These are phyloP conservation scores for Phenoliferia sp. DNA, from an alignment of 1,284 basidiomycete genomes.

Conservation along the genomic window DNA sequence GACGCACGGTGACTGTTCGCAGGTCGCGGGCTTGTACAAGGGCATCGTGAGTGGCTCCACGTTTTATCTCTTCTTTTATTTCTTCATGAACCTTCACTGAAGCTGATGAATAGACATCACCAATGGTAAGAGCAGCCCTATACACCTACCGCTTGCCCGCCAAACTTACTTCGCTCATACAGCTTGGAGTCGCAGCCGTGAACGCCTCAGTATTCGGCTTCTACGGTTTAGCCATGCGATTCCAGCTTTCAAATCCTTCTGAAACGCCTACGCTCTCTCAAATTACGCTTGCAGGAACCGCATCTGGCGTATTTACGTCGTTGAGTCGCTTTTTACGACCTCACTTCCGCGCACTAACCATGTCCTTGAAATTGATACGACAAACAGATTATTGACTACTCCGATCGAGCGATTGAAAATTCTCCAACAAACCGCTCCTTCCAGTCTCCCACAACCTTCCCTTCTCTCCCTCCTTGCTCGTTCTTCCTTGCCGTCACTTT, in stretches of 20 bases:
- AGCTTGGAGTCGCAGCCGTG: conserved; percentile 66
- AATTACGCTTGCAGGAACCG: conserved; percentile 68
- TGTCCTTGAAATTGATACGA: background rate
- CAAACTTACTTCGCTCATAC: background rate
- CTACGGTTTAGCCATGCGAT: conserved; percentile 63
- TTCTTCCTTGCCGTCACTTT: conserved; percentile 63
- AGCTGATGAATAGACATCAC: too few relatives aligned
- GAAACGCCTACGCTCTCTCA: conserved; percentile 59
- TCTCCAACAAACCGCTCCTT: conserved; percentile 56
- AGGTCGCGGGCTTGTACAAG: too few relatives aligned
- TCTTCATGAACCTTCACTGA: too few relatives aligned
- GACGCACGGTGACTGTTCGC: too few relatives aligned
- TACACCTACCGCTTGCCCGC: too few relatives aligned
- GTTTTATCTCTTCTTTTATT: too few relatives aligned
- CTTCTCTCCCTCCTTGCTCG: conserved; percentile 52
- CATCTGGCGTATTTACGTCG: conserved; percentile 70
- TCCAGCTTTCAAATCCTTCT: conserved; percentile 48
- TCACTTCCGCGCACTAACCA: background rate
- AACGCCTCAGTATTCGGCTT: conserved; percentile 70
- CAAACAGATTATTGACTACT: conserved; percentile 61
- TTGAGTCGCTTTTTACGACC: conserved; percentile 45
- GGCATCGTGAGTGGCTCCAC: too few relatives aligned
- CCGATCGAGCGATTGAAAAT: conserved; percentile 84
- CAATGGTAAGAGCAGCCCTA: too few relatives aligned
- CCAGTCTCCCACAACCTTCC: conserved; percentile 48